A percentile compares a stretch with the other conserved stretches of the same genome.
These are phyloP conservation scores for Sarcodon aspratus DNA, from an alignment of 768 basidiomycete species.

Conservation along the genomic window DNA sequence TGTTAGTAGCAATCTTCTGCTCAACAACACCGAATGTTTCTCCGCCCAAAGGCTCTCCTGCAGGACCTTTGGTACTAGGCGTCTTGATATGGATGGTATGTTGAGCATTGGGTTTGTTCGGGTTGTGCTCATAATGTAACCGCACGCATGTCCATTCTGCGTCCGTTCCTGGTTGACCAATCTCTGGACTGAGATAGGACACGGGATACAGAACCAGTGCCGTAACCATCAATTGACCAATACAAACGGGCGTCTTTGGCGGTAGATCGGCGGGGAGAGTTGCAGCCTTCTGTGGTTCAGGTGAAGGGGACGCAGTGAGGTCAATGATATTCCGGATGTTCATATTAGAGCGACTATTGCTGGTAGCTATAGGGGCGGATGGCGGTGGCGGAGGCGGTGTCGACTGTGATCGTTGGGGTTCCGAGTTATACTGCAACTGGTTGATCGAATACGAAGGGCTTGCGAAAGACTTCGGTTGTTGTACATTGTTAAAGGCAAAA, in stretches of 20 bases:
- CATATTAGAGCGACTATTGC: too few species aligned
- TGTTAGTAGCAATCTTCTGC: conserved; percentile 67
- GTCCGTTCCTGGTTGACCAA: conserved; percentile 21
- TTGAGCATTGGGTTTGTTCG: conserved; percentile 34
- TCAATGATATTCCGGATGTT: conserved; percentile 44
- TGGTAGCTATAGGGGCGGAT: too few species aligned
- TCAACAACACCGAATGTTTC: conserved; percentile 80
- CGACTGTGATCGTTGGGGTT: too few species aligned
- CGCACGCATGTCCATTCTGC: conserved; percentile 61
- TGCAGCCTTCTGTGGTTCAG: conserved; percentile 12
- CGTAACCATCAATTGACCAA: conserved; percentile 73
- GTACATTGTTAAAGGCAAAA: conserved; percentile 3
- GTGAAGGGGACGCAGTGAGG: conserved; percentile 31
- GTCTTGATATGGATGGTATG: conserved; percentile 76
- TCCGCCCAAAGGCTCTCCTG: conserved; percentile 43
- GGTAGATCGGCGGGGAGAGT: conserved; percentile 46
- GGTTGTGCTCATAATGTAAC: conserved; percentile 58
- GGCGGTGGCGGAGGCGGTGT: too few species aligned
- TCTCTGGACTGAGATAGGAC: conserved; percentile 38
- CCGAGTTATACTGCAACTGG: too few species aligned
- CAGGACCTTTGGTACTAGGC: conserved; percentile 36
- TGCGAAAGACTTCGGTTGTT: background rate
- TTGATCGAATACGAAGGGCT: too few species aligned
- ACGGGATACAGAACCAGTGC: conserved; percentile 82
- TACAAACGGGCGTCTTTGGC: conserved; percentile 80